phyloP scores from a whole-genome alignment of 345 rosid species.

The Camelina neglecta region DNA sequence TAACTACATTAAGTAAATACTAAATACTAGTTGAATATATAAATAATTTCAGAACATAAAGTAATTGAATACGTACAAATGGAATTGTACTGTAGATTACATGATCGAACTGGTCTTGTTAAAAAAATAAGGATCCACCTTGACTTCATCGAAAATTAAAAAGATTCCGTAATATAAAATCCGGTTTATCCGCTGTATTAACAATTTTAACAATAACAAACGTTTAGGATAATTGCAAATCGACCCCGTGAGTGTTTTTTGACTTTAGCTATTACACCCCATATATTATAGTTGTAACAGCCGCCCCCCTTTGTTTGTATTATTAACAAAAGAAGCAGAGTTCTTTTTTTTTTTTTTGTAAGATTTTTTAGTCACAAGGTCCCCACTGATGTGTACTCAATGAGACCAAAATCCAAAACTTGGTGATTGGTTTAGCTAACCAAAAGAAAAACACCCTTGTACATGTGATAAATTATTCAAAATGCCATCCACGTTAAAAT shows the following conservation, averaged over 20 bases:
- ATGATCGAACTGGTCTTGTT: background rate
- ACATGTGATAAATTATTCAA: background rate
- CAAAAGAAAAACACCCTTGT: slow-evolving; percentile 15
- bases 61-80: slow-evolving; percentile 7
- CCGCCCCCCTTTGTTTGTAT: slow-evolving; percentile 33
- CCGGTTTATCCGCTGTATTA: slow-evolving; percentile 12
- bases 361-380: background rate
- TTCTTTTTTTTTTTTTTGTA: background rate
- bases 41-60: background rate
- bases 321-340: slow-evolving; percentile 18
- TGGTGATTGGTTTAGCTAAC: slow-evolving; percentile 13
- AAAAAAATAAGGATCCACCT: slow-evolving; percentile 20
- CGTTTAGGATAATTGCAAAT: slow-evolving; percentile 6
- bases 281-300: slow-evolving; percentile 5
- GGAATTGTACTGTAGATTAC: background rate
- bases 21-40: background rate
- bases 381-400: slow-evolving; percentile 39
- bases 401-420: slow-evolving; percentile 33
- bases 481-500: slow-evolving; percentile 30
- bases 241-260: slow-evolving; percentile 1
- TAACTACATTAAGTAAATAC: slow-evolving; percentile 8
- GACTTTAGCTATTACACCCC: slow-evolving; percentile 8
- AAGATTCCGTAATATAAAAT: slow-evolving; percentile 8
- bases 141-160: slow-evolving; percentile 36
- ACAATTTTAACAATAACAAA: background rate